Base-by-base conservation (phyloP, 179 eudicot species). In the Patellifolia procumbens region DNA sequence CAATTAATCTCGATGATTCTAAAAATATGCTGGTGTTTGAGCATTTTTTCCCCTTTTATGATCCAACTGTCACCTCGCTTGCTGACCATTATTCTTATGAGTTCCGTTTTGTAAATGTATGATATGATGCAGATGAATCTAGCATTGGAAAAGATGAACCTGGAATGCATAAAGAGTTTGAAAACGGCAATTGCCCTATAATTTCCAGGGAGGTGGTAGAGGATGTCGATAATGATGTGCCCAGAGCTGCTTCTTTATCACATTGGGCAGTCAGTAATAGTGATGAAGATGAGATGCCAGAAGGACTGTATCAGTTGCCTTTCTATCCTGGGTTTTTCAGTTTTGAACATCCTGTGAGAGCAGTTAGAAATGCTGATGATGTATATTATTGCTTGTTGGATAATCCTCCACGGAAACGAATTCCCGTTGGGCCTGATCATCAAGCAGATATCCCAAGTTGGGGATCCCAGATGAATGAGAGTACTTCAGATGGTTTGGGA, bases 391-490 rank as follows among this genome's bases (percentile, higher is more conserved):
- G 69, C 68, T 78, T 82, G 70, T 79, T 88, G 82, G 90, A 87
- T 64, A 73, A 82, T 81, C 43, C 89, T 80, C 93, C 96, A 58
- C 65, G 85, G 73, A 90, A 87, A 60, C 74, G 55, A 34, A 90
- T 93, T 20, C 85, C 87, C 37, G 53, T 91, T 69, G 98, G 98
- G 61, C 83, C 83, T n/a, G 92, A 89, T 31, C 84, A 85, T 79
- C 98, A 93, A 84, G 98, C 98, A 65, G 89, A 87, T 34, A 39
- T 39, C 8, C 43, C 43, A 5, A 39, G 43, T 39, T 39, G 43
- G 43, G 43, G 43, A 9, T 39, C 43, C n/a, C n/a, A n/a, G n/a
- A n/a, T n/a, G n/a, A n/a, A n/a, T 39, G 43, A 39, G 43, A 39
- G 8, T 39, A 39, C 7, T 39, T 39, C 63, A 17, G 56, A 56